Percentiles rank a stretch among this genome's conserved stretches.
phyloP scores from a whole-genome alignment of 768 basidiomycete species.

The Pleurotus ostreatus region DNA sequence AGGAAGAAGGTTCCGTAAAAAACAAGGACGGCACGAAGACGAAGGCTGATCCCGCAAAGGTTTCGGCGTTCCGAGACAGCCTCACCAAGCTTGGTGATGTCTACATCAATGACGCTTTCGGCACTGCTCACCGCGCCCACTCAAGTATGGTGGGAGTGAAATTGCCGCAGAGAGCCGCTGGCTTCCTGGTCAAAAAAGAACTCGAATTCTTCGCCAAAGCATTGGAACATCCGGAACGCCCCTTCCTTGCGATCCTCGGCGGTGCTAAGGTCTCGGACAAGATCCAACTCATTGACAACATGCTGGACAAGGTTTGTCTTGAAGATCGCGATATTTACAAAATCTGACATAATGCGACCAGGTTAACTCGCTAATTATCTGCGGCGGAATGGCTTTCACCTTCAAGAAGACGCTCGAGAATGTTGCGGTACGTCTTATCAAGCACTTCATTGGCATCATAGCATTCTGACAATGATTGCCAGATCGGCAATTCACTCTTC shows the following conservation, averaged over 20 bases:
- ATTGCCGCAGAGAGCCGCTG: conserved; percentile 87
- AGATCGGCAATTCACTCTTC: conserved; percentile 96
- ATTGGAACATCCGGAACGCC: conserved; percentile 88
- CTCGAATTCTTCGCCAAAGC: conserved; percentile 99
- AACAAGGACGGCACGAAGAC: conserved; percentile 93
- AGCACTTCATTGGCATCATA: neutral
- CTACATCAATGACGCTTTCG: conserved; percentile 98
- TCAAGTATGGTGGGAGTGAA: conserved; percentile 98
- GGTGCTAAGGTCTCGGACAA: conserved; percentile 99
- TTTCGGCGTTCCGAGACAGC: conserved; percentile 79
- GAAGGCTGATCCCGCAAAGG: conserved; percentile 83
- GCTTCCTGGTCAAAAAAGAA: conserved; percentile 98
- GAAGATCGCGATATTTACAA: too few species aligned
- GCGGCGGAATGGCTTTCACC: conserved; percentile 98
- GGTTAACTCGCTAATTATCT: conserved; percentile 95
- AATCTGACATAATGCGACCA: conserved; percentile 19
- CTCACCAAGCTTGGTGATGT: conserved; percentile 93
- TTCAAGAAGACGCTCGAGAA: conserved; percentile 93
- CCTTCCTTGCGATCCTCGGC: conserved; percentile 97
- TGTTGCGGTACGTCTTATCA: conserved; percentile 30
- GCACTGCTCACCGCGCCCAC: conserved; percentile 97
- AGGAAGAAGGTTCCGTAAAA: conserved; percentile 93
- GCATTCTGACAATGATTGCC: conserved; percentile 10
- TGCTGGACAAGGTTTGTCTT: conserved; percentile 84
- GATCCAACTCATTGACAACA: conserved; percentile 97